These are phyloP conservation scores for Plasmodium falciparum DNA, from an alignment of 169 alveolate genomes.

Conservation along the genomic window DNA sequence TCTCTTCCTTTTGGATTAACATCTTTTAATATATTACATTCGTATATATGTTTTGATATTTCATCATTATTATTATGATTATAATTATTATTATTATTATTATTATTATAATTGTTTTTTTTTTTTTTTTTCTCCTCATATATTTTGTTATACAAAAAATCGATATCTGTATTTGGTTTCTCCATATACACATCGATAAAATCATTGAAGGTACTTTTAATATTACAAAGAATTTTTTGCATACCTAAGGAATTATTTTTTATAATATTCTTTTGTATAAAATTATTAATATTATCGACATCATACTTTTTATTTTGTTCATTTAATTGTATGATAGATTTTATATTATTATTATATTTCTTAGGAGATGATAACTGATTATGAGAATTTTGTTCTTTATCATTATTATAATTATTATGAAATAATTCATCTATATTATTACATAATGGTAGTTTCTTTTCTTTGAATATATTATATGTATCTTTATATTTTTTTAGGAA, in stretches of 20 bases:
- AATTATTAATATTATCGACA: too few species aligned
- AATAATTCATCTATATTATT: conserved; percentile 16
- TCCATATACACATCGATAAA: conserved; percentile 40
- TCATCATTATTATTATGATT: too few species aligned
- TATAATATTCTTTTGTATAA: conserved; percentile 15
- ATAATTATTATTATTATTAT: too few species aligned
- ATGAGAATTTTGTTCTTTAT: background rate
- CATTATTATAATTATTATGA: background rate
- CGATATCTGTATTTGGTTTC: conserved; percentile 8
- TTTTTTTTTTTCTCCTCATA: conserved; percentile 6
- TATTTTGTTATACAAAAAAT: conserved; percentile 5
- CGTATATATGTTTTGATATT: too few species aligned
- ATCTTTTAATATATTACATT: too few species aligned
- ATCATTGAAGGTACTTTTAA: conserved; percentile 51
- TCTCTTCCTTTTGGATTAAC: too few species aligned
- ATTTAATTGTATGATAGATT: too few species aligned
- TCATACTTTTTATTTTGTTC: too few species aligned
- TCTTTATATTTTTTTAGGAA: conserved; percentile 35
- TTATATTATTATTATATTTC: too few species aligned
- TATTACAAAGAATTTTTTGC: conserved; percentile 26
- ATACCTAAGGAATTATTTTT: conserved; percentile 17
- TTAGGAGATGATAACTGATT: too few species aligned
- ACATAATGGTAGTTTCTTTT: conserved; percentile 25
- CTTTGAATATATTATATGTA: conserved; percentile 25
- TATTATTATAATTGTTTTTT: too few species aligned